These are phyloP conservation scores for Teratosphaeriaceae sp. DNA, from an alignment of 2,329 filamentous ascomycete species.

Conservation along the genomic window DNA sequence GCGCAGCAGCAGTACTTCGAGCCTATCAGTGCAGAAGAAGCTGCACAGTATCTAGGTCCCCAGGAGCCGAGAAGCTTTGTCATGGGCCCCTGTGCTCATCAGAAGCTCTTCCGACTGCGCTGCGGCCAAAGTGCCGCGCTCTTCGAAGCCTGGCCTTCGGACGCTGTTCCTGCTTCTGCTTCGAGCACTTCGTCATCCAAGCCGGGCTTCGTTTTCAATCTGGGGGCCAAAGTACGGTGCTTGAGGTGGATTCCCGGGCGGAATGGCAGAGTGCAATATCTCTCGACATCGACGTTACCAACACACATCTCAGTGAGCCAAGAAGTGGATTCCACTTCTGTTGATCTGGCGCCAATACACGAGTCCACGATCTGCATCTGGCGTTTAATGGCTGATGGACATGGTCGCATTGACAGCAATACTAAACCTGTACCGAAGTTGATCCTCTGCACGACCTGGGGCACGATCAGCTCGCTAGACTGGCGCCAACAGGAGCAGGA, in stretches of 20 bases:
- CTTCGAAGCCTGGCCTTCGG: conserved; percentile 32
- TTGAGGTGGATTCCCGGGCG: conserved; percentile 40
- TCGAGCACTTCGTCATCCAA: conserved; percentile 4
- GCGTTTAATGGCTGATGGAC: conserved; percentile 41
- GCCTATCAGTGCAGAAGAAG: conserved; percentile 32
- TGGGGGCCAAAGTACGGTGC: conserved; percentile 48
- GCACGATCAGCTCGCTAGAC: conserved; percentile 46
- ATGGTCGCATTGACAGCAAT: conserved; percentile 38
- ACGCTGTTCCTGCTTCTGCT: neutral
- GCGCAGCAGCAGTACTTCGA: conserved; percentile 34
- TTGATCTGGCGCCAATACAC: conserved; percentile 43
- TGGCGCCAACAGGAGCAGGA: conserved; percentile 48
- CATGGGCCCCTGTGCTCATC: conserved; percentile 43
- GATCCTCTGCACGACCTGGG: conserved; percentile 53
- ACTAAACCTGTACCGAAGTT: conserved; percentile 40
- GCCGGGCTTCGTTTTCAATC: conserved; percentile 49
- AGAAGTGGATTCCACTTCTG: conserved; percentile 47
- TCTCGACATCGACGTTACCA: conserved; percentile 43
- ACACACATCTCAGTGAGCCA: no score
- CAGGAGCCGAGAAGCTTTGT: conserved; percentile 35
- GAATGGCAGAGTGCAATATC: conserved; percentile 46
- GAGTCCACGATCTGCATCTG: conserved; percentile 53
- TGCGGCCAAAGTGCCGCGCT: conserved; percentile 40
- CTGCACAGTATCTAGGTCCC: conserved; percentile 35
- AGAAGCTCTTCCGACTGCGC: conserved; percentile 37